Percentiles rank a stretch among this genome's conserved stretches.
phyloP scores from a whole-genome alignment of 805 yeast genomes.

The Ogataea philodendri region DNA sequence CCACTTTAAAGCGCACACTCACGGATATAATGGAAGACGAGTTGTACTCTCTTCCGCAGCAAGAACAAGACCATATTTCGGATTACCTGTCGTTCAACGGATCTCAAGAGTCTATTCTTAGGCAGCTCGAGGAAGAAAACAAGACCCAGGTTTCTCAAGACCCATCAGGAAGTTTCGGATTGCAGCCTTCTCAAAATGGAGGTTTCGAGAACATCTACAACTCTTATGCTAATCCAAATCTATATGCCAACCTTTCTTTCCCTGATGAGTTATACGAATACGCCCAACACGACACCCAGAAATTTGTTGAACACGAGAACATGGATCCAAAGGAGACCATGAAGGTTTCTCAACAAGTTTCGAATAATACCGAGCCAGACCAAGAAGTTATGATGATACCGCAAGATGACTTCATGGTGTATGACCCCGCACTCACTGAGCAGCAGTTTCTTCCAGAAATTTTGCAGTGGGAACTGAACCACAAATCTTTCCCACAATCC shows the following conservation, averaged over 20 bases:
- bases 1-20: constrained; percentile 32
- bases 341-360: constrained; percentile 6
- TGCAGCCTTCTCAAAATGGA: constrained; percentile 7
- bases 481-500: constrained; percentile 32
- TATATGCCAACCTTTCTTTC: constrained; percentile 25
- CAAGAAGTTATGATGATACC: constrained; percentile 33
- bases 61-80: constrained; percentile 23
- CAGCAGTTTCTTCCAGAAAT: constrained; percentile 29
- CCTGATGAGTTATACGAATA: constrained; percentile 28
- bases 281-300: constrained; percentile 8
- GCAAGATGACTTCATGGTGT: constrained; percentile 30
- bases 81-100: constrained; percentile 27
- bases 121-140: constrained; percentile 16
- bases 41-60: constrained; percentile 25
- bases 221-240: constrained; percentile 31
- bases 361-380: constrained; percentile 9
- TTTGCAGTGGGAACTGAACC: constrained; percentile 27
- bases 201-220: constrained; percentile 25
- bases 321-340: constrained; percentile 20
- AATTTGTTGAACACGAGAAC: constrained; percentile 6
- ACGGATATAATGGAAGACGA: constrained; percentile 36
- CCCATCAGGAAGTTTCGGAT: constrained; percentile 4
- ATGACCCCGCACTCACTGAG: constrained; percentile 24
- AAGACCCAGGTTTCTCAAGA: constrained; percentile 9
- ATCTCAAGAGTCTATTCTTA: constrained; percentile 28